Percentiles rank a stretch among this genome's conserved stretches.
phyloP scores from a whole-genome alignment of 163 green algal species.

The Chlamydomonas reinhardtii region DNA sequence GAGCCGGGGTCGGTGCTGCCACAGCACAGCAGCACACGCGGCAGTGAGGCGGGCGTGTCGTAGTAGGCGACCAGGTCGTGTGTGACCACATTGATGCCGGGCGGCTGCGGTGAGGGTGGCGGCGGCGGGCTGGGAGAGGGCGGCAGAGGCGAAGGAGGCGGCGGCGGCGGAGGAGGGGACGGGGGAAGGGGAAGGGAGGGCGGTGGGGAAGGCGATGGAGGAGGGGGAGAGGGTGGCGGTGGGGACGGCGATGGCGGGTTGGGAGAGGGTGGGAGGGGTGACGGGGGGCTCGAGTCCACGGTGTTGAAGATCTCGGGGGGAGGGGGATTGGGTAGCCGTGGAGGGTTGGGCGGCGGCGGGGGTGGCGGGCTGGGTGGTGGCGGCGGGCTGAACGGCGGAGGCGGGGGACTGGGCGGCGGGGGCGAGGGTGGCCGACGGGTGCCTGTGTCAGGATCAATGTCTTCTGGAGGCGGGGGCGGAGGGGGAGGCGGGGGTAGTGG shows the following conservation, averaged over 20 bases:
- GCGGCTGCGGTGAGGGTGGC: background rate
- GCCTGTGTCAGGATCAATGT: background rate
- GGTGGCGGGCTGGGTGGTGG: background rate
- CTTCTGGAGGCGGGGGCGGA: too few species aligned
- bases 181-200: background rate
- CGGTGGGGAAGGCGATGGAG: background rate
- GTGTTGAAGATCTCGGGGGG: background rate
- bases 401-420: background rate
- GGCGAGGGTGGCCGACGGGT: background rate
- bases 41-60: too few species aligned
- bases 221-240: background rate
- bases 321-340: background rate
- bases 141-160: background rate
- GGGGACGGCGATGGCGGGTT: background rate
- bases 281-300: background rate
- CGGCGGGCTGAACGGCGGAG: background rate
- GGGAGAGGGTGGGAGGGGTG: background rate
- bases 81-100: background rate
- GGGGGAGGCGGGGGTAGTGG: background rate
- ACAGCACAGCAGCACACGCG: too few species aligned
- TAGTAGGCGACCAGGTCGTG: slow-evolving; percentile 12
- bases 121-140: background rate
- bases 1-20: too few species aligned
- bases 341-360: background rate
- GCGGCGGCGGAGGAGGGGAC: background rate